Evolutionary conservation across 164 flowering plant genomes (phyloP).

Genomic region (Tetrastigma voinierianum): DNA sequence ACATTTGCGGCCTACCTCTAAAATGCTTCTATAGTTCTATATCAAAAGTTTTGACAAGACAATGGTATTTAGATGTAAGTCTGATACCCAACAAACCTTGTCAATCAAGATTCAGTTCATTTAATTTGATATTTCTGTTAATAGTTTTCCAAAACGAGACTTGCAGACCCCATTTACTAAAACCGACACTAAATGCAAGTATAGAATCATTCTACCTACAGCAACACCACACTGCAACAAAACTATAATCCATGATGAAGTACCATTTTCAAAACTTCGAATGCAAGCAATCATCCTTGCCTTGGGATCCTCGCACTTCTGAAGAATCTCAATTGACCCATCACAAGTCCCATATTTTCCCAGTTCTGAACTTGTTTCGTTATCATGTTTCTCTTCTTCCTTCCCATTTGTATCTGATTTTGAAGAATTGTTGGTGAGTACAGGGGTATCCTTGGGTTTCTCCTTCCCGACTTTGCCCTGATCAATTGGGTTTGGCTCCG

Average conservation of each 20-base stretch:
- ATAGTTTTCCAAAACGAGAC: too few species aligned
- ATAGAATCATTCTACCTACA: too few species aligned
- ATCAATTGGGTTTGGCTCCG: neutral
- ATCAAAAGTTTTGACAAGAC: too few species aligned
- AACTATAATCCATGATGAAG: neutral
- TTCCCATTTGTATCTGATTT: neutral
- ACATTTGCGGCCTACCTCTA: too few species aligned
- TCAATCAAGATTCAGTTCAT: too few species aligned
- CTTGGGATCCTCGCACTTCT: constrained; percentile 14
- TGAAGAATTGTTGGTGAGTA: neutral
- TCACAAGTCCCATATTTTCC: constrained; percentile 23
- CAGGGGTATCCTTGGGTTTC: neutral
- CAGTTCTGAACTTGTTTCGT: neutral
- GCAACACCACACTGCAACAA: too few species aligned
- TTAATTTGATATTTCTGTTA: too few species aligned
- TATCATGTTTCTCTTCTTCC: neutral
- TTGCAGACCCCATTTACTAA: too few species aligned
- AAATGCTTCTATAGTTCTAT: too few species aligned
- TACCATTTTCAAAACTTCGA: constrained; percentile 22
- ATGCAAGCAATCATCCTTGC: constrained; percentile 34
- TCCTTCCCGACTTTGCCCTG: neutral
- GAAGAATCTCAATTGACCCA: neutral
- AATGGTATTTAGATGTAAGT: too few species aligned
- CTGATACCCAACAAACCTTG: too few species aligned
- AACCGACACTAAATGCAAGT: too few species aligned